These are phyloP conservation scores for Emericellopsis terricola DNA, from an alignment of 495 filamentous ascomycete species.

Conservation along the genomic window DNA sequence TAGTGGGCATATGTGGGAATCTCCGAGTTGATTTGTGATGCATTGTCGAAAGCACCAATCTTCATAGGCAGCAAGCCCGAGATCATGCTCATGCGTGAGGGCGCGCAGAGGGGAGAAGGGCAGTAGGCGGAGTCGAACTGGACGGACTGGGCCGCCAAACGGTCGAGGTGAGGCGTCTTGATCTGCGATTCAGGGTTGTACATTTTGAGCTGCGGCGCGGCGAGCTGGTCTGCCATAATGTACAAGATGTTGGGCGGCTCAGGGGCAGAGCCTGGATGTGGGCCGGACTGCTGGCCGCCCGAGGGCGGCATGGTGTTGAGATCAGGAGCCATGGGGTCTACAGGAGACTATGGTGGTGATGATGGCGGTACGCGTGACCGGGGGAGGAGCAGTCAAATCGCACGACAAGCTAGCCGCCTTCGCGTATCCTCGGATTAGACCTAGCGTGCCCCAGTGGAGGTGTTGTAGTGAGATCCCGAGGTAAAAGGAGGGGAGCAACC, in stretches of 20 bases:
- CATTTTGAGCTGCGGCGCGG: constrained; percentile 67
- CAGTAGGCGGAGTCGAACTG: constrained; percentile 84
- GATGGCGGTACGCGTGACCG: neutral
- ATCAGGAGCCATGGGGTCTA: constrained; percentile 30
- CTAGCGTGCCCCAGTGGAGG: too few relatives aligned
- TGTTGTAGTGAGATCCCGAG: too few relatives aligned
- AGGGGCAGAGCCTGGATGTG: constrained; percentile 2
- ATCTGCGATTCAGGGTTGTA: constrained; percentile 67
- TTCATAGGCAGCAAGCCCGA: constrained; percentile 72
- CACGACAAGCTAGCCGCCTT: neutral
- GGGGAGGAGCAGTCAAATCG: neutral
- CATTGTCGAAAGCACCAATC: constrained; percentile 80
- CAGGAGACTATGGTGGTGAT: neutral
- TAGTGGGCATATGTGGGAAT: constrained; percentile 80
- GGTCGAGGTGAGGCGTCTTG: constrained; percentile 71
- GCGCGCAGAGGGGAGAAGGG: constrained; percentile 74
- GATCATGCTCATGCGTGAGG: constrained; percentile 77
- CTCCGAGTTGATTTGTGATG: constrained; percentile 52
- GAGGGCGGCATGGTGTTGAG: constrained; percentile 31
- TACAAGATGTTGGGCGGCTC: constrained; percentile 21
- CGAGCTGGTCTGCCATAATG: constrained; percentile 84
- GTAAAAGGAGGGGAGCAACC: too few relatives aligned
- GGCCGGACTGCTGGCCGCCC: constrained; percentile 5
- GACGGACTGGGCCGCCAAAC: constrained; percentile 56
- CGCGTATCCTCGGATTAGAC: too few relatives aligned